These are phyloP conservation scores for Cladorrhinum sp. DNA, from an alignment of 2,329 filamentous ascomycete species.

Conservation along the genomic window DNA sequence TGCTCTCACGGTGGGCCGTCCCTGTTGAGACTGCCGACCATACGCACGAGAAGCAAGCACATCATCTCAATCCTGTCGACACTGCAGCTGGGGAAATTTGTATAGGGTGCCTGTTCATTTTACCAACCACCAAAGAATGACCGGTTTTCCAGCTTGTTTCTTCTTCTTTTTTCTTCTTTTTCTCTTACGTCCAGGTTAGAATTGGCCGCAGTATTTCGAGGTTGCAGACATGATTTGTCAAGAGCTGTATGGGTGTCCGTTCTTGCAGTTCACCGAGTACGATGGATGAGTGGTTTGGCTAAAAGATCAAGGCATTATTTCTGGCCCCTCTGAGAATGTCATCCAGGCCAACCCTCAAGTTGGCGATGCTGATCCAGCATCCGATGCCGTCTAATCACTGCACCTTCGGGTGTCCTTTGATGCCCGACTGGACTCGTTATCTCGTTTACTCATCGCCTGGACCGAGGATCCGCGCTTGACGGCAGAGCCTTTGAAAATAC, in stretches of 20 bases:
- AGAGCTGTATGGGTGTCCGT: neutral
- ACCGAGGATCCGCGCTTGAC: conserved; percentile 15
- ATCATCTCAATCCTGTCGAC: conserved; percentile 15
- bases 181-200: neutral
- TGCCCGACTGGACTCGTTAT: conserved; percentile 18
- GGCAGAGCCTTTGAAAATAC: neutral
- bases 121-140: neutral
- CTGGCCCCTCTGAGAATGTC: neutral
- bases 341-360: neutral
- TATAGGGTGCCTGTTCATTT: conserved; percentile 13
- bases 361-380: conserved; percentile 5
- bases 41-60: conserved; percentile 20
- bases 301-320: neutral
- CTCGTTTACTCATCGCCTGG: neutral
- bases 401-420: conserved; percentile 16
- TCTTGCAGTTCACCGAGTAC: neutral
- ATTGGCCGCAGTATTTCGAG: neutral
- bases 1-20: conserved; percentile 8
- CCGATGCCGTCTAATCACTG: conserved; percentile 11
- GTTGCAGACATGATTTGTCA: neutral
- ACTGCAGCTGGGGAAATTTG: conserved; percentile 6
- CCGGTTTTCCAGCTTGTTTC: neutral
- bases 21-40: conserved; percentile 8
- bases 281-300: neutral
- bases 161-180: too few species aligned